These are phyloP conservation scores for Rhododendron ferrugineum DNA, from an alignment of 148 eudicot species.

Conservation along the genomic window DNA sequence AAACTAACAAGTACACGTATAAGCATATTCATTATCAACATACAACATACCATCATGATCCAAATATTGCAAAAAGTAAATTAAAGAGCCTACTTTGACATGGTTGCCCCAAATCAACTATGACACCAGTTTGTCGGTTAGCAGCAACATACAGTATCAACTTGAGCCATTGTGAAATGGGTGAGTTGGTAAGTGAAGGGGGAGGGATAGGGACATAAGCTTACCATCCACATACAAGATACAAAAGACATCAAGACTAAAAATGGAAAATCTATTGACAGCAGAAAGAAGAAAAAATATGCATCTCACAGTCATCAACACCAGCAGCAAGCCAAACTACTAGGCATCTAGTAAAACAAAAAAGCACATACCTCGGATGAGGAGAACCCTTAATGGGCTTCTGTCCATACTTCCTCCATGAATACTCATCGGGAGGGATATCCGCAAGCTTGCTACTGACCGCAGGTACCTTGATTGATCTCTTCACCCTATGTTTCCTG, in stretches of 20 bases:
- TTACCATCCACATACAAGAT: not conserved
- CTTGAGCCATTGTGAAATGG: not conserved
- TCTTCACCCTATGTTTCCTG: conserved; percentile 86
- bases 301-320: not conserved
- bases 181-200: not conserved
- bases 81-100: conserved; percentile 1
- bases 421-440: conserved; percentile 88
- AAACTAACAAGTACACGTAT: not conserved
- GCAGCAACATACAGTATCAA: not conserved
- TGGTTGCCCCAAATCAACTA: not conserved
- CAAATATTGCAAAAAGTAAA: not conserved
- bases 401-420: conserved; percentile 98
- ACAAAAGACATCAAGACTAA: not conserved
- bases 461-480: conserved; percentile 93
- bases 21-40: not conserved
- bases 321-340: not conserved
- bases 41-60: not conserved
- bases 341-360: not conserved
- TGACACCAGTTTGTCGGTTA: not conserved
- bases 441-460: conserved; percentile 94
- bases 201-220: not conserved
- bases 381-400: conserved; percentile 99
- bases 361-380: conserved; percentile 70
- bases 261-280: not conserved
- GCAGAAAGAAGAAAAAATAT: not conserved